Percentiles rank a stretch among this genome's conserved stretches.
Conservation (phyloP, 2,329 filamentous ascomycete species). For the Aspergillus sp. region DNA sequence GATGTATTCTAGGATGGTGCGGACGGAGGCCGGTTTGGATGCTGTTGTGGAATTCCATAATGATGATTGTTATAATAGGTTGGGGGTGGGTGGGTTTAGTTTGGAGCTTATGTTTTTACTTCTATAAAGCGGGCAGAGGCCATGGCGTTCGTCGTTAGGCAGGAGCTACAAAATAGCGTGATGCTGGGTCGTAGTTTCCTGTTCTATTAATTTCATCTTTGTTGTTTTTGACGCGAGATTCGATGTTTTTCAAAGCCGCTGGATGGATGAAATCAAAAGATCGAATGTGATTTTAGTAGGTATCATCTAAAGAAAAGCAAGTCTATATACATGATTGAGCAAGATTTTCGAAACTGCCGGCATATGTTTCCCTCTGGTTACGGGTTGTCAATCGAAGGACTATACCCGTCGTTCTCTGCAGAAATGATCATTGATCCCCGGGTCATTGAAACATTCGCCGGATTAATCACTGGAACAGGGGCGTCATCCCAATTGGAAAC, state of each 20-base stretch:
- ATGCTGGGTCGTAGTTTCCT: no score
- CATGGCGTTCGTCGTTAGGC: no score
- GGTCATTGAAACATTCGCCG: constrained; percentile 2
- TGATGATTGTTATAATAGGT: no score
- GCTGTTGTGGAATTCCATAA: no score
- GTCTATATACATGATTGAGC: not conserved
- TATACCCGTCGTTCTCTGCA: not conserved
- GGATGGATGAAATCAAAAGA: no score
- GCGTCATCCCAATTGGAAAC: constrained; percentile 24
- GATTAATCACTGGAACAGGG: constrained; percentile 1
- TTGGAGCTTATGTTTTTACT: no score
- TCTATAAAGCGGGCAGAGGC: no score
- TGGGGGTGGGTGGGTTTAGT: no score
- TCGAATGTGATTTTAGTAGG: no score
- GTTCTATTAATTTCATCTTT: no score
- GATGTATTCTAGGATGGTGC: not conserved
- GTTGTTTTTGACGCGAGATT: no score
- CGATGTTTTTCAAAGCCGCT: fast-evolving
- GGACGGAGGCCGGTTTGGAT: not conserved
- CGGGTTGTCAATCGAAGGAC: not conserved
- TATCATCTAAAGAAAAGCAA: not conserved
- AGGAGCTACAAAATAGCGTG: no score
- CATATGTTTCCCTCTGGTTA: not conserved
- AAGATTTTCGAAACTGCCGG: not conserved
- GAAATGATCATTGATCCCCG: constrained; percentile 7